Conservation (phyloP, 2,329 filamentous ascomycete genomes). For the Elsinoe arachidis region DNA sequence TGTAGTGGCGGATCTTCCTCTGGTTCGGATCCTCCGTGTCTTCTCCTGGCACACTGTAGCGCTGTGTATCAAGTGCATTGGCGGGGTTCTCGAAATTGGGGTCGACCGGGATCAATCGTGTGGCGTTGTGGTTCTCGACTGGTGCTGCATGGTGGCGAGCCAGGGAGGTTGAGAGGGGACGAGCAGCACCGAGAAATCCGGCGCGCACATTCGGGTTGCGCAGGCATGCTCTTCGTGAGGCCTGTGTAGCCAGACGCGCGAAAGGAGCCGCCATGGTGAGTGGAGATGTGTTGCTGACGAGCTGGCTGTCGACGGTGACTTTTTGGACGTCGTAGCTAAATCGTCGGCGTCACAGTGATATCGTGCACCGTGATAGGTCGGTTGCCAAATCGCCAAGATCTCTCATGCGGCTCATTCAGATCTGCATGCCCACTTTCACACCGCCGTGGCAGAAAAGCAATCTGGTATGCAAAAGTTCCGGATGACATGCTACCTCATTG, state of each 20-base stretch:
- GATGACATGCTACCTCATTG: background rate
- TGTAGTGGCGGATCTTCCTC: slow-evolving; percentile 97
- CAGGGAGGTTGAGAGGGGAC: slow-evolving; percentile 58
- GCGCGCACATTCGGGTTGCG: slow-evolving; percentile 23
- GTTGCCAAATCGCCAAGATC: background rate
- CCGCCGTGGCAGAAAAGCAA: slow-evolving; percentile 10
- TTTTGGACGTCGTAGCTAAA: slow-evolving; percentile 1
- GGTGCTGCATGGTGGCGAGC: slow-evolving; percentile 56
- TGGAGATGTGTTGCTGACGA: slow-evolving; percentile 8
- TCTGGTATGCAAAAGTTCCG: background rate
- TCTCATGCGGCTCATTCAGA: slow-evolving; percentile 20
- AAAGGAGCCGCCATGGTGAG: slow-evolving; percentile 60
- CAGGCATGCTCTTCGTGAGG: slow-evolving; percentile 42
- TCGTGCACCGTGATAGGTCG: slow-evolving; percentile 16
- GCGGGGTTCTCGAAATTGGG: slow-evolving; percentile 50
- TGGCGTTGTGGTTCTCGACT: slow-evolving; percentile 41
- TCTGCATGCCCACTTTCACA: background rate
- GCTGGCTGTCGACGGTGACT: background rate
- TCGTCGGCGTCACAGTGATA: slow-evolving; percentile 8
- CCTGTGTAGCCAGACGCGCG: slow-evolving; percentile 62
- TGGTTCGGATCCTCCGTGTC: slow-evolving; percentile 42
- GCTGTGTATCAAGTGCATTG: slow-evolving; percentile 36
- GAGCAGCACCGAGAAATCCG: slow-evolving; percentile 19
- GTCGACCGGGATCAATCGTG: slow-evolving; percentile 57
- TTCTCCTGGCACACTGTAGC: slow-evolving; percentile 36